phyloP scores from a whole-genome alignment of 768 basidiomycete species.

The Boletus rex-veris region DNA sequence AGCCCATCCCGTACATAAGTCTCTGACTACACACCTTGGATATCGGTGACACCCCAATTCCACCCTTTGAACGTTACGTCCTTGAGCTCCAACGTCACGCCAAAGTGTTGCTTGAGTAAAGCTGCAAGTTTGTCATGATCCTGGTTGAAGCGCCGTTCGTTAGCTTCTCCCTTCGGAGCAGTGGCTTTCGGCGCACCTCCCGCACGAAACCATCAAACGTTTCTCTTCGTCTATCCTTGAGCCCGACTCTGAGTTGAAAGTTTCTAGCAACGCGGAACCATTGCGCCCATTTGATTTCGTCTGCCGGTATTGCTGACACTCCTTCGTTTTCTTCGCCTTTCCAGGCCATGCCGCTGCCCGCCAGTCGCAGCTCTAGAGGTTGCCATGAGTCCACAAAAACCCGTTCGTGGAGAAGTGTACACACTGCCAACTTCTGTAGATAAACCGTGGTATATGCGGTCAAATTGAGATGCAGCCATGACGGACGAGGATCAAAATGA shows the following conservation, averaged over 20 bases:
- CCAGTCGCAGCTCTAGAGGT: slow-evolving; percentile 78
- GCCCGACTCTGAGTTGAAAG: slow-evolving; percentile 83
- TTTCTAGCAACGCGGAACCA: slow-evolving; percentile 92
- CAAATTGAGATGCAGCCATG: slow-evolving; percentile 78
- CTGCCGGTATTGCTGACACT: slow-evolving; percentile 59
- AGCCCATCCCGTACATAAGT: not conserved
- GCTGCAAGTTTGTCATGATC: slow-evolving; percentile 86
- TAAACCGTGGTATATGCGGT: slow-evolving; percentile 76
- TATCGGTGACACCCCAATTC: slow-evolving; percentile 97
- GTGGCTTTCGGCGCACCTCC: slow-evolving; percentile 51
- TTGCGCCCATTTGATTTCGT: slow-evolving; percentile 83
- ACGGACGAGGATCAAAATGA: not conserved
- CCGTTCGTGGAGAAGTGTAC: slow-evolving; percentile 31
- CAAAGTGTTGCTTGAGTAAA: slow-evolving; percentile 84
- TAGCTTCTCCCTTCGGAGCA: not conserved
- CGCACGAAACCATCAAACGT: slow-evolving; percentile 93
- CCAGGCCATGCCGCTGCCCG: slow-evolving; percentile 91
- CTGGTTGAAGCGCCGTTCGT: slow-evolving; percentile 35
- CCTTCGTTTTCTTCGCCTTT: slow-evolving; percentile 69
- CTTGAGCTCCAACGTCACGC: slow-evolving; percentile 76
- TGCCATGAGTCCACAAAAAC: not conserved
- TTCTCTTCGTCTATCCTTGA: slow-evolving; percentile 73
- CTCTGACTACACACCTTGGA: slow-evolving; percentile 64
- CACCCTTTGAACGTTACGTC: slow-evolving; percentile 92
- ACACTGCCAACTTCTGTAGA: slow-evolving; percentile 76